Evolutionary conservation across 495 filamentous ascomycete genomes (phyloP), one percentile per base, ranked within the genome.

Genomic region (Usnea hakonensis): DNA sequence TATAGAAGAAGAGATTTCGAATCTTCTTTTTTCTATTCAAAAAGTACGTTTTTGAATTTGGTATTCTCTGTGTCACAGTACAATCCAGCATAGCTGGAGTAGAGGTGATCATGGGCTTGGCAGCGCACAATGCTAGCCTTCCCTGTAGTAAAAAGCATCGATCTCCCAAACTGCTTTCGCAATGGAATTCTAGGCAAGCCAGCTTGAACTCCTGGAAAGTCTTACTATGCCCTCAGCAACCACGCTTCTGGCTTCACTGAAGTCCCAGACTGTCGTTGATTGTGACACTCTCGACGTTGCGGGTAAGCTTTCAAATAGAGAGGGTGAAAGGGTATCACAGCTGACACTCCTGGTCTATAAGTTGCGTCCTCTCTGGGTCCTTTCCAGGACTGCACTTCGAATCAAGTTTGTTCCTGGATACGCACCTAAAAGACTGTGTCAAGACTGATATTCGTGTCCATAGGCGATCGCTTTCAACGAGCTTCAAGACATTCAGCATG

Each of bases 371-470:
- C 19, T 1, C 5, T 55, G 2, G 53, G 53, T 3, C 53, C 53
- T 5, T 55, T 55, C 32, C 32, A 35, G 8, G 53, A 55, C 8
- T 55, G 53, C 13, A 55, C 53, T 14, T 55, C 53, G 53, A 55
- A 55, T 9, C 53, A 55, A 26, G 53, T 37, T 9, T 9, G 21
- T 21, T 55, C 53, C 35, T 14, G 1, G 17, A n/a, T 10, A 10
- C n/a, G 40, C 19, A 26, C 14, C 0, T 11, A 14, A 38, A 3
- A 10, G 8, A 10, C n/a, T 5, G 0, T 37, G 14, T 3, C 3
- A 2, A n/a, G 5, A 37, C 32, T 55, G 5, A 50, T 14, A 2
- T 0, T 16, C 19, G 11, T 46, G 3, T 55, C n/a, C 26, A 19
- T 5, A 55, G 53, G 35, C 35, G 17, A 38, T 35, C 21, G 53